Evolutionary conservation across 108 stramenopile genomes (phyloP), one percentile per base, ranked within the genome.

Genomic region (Asterionellopsis glacialis): DNA sequence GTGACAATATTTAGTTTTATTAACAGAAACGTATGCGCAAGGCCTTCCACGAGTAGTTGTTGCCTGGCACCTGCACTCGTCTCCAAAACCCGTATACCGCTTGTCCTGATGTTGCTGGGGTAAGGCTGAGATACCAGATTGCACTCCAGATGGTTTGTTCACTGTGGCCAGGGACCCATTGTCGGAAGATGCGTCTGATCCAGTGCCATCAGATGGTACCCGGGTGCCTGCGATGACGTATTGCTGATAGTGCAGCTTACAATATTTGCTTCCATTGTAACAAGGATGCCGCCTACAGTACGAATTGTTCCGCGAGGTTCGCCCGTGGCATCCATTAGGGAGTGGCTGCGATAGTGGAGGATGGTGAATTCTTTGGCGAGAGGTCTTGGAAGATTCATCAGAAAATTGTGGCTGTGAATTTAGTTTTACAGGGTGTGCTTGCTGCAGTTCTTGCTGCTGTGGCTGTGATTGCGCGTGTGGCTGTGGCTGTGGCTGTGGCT

Each of bases 21-120:
- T 47, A n/a, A 76, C 73, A 5, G 72, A 61, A 38, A 73, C 64
- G 61, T 74, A 80, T 10, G 74, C 71, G 52, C 79, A 80, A 1
- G 50, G 22, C 11, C 70, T 57, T 9, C 79, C 79, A 12, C 79
- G 38, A 15, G 79, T 75, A 2, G 79, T 76, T 1, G 74, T 80
- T 7, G 79, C 74, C 44, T 22, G 51, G 64, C 74, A 75, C 14
- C 61, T 51, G 3, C 57, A 43, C 14, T 51, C 59, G 40, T 15
- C 51, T 44, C 27, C 14, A 14, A 39, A 40, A 19, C 64, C 75
- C 13, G 59, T 63, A 40, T 61, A 72, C 21, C 70, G 65, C 22
- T 60, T 67, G 38, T 77, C 70, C 43, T 77, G 70, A 55, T 57
- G 44, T 27, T 45, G 10, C 45, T 52, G 11, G 39, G 64, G 18